Evolutionary conservation across 805 yeast species (phyloP), one percentile per base, ranked within the genome.

Genomic region (Kurtzmaniella fragi): DNA sequence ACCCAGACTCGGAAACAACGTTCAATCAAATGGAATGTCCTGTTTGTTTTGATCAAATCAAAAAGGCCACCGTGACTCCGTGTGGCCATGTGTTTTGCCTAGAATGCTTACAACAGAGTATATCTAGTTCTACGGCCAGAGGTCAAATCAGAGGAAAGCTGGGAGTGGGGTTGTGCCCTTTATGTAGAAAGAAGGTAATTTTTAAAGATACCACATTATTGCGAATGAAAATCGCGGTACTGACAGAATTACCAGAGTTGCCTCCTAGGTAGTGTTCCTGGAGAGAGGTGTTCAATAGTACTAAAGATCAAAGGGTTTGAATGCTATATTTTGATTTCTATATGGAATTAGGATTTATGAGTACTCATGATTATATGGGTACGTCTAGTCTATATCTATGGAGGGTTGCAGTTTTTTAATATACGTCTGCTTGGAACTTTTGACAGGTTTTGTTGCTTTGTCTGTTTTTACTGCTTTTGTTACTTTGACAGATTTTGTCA

Each of bases 41-140:
- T 17, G 62, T 68, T 26, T 68, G 74, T 47, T 67, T 68, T 42
- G 74, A 68, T 44, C 53, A 59, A n/a, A 50, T 68, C 37, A 52
- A 56, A 4, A 54, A 48, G 37, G 73, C 73, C 35, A 65, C 73
- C 34, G 55, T 62, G 31, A 67, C 73, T 0, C 51, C 62, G 2
- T 68, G 74, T 45, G 74, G 74, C 13, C 74, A 68, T 42, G 52
- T 68, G 3, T 68, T 64, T 47, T 68, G 74, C 40, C 47, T 68
- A 8, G 70, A 64, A 28, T 68, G 74, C 44, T 56, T 68, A 13
- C 71, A 62, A 47, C 64, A 60, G 41, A 61, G 70, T 43, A 49
- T 68, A 2, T 48, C 71, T 4, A 54, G 67, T 28, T 64, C 71
- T 1, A 52, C 57, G 34, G 73, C 74, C 16, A 50, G 73, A 10